Conservation (phyloP, 2,329 filamentous ascomycete genomes). For the Aspergillus carbonarius region DNA sequence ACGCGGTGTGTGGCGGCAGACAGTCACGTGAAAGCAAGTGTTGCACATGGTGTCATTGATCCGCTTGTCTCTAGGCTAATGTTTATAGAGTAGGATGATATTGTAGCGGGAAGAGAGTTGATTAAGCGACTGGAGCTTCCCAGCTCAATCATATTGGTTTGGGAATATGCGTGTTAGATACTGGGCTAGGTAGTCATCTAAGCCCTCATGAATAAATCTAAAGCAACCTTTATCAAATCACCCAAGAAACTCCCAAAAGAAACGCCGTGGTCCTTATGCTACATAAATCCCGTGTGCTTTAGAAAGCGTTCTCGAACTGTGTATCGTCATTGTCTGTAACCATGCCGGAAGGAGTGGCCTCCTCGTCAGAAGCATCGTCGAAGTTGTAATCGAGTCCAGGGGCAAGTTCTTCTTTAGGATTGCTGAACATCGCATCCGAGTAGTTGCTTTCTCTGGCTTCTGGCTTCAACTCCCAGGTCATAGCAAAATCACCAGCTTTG, state of each 20-base stretch:
- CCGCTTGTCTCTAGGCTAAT: background rate
- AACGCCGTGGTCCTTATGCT: constrained; percentile 29
- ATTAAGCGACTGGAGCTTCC: background rate
- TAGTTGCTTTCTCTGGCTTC: constrained; percentile 62
- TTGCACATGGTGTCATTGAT: background rate
- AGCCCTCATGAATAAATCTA: constrained; percentile 9
- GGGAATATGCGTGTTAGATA: background rate
- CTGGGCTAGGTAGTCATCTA: constrained; percentile 5
- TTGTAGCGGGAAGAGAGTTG: background rate
- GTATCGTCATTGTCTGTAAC: constrained; percentile 63
- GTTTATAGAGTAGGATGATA: background rate
- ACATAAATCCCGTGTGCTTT: constrained; percentile 17
- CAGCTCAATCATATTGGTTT: background rate
- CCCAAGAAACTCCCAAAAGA: constrained; percentile 14
- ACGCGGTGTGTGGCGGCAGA: background rate
- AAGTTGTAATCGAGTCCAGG: constrained; percentile 48
- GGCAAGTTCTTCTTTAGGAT: constrained; percentile 53
- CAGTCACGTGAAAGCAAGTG: background rate
- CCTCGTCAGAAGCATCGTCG: constrained; percentile 53
- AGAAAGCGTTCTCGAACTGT: constrained; percentile 77
- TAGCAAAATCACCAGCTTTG: constrained; percentile 79
- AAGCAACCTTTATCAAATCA: constrained; percentile 13
- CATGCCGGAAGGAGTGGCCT: constrained; percentile 49
- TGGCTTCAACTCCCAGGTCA: constrained; percentile 76
- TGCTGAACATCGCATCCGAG: constrained; percentile 41